Conservation (phyloP, 2,329 filamentous ascomycete species). For the Akanthomyces muscarius region DNA sequence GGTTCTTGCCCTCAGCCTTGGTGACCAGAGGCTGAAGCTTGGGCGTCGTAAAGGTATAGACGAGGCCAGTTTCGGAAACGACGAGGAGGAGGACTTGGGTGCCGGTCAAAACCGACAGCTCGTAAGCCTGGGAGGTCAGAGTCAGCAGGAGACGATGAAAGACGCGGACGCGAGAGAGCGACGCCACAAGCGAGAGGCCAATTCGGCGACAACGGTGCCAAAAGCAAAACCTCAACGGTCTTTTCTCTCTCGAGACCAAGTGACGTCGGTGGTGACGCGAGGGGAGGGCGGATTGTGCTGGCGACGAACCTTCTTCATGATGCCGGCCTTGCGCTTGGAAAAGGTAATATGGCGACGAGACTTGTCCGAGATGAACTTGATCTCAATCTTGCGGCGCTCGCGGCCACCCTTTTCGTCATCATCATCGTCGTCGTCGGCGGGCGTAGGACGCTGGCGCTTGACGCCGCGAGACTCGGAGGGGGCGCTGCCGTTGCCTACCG, state of each 20-base stretch:
- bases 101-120: slow-evolving; percentile 93
- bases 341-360: slow-evolving; percentile 99
- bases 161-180: slow-evolving; percentile 15
- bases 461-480: slow-evolving; percentile 71
- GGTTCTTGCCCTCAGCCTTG: slow-evolving; percentile 97
- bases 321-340: slow-evolving; percentile 98
- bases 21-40: slow-evolving; percentile 98
- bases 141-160: slow-evolving; percentile 16
- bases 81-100: slow-evolving; percentile 95
- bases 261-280: neutral
- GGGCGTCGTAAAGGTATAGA: slow-evolving; percentile 95
- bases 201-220: slow-evolving; percentile 14
- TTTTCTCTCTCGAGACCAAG: neutral
- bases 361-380: slow-evolving; percentile 99
- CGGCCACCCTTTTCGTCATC: slow-evolving; percentile 97
- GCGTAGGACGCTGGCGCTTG: slow-evolving; percentile 81
- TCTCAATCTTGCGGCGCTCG: slow-evolving; percentile 99
- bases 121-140: slow-evolving; percentile 70
- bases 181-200: neutral
- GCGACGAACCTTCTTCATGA: slow-evolving; percentile 95
- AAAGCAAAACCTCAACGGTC: slow-evolving; percentile 3
- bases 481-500: slow-evolving; percentile 68
- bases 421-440: slow-evolving; percentile 91
- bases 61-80: slow-evolving; percentile 88
- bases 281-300: neutral